These are phyloP conservation scores for Sporisorium scitamineum DNA, from an alignment of 1,284 basidiomycete species.

Conservation along the genomic window DNA sequence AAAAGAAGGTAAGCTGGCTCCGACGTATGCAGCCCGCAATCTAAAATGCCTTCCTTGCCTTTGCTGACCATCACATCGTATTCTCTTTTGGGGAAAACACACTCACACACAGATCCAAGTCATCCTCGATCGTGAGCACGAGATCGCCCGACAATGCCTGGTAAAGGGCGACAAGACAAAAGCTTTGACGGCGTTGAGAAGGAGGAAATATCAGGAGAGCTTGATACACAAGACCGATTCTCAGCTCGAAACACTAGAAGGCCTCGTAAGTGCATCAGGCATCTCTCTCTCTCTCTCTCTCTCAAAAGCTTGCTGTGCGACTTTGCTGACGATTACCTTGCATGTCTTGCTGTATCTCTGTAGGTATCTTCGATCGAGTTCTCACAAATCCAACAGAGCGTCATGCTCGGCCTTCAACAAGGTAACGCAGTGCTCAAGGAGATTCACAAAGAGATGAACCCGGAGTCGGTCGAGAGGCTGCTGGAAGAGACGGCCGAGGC, in stretches of 20 bases:
- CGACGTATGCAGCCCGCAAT: too few species aligned
- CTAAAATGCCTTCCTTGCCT: background rate
- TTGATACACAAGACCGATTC: constrained; percentile 87
- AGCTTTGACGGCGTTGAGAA: constrained; percentile 85
- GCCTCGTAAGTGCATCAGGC: constrained; percentile 77
- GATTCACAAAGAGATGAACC: constrained; percentile 91
- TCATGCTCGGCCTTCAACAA: constrained; percentile 90
- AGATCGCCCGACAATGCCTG: constrained; percentile 86
- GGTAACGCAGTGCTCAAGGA: constrained; percentile 92
- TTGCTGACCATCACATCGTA: constrained; percentile 1
- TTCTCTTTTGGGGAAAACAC: background rate
- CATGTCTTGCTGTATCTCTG: background rate
- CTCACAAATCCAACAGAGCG: constrained; percentile 90
- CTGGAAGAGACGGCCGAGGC: constrained; percentile 93
- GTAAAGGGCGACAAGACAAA: constrained; percentile 84
- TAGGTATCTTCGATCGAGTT: constrained; percentile 97
- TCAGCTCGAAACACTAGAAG: constrained; percentile 89
- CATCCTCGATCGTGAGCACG: constrained; percentile 86
- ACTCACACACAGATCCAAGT: constrained; percentile 79
- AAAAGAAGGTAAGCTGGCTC: constrained; percentile 81
- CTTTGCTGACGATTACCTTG: background rate
- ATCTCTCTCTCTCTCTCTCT: background rate
- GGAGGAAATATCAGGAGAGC: constrained; percentile 92
- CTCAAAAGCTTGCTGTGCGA: background rate
- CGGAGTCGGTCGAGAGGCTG: constrained; percentile 91